Evolutionary conservation across 2,329 filamentous ascomycete genomes (phyloP).

Genomic region (Leptoxyphium fumago): DNA sequence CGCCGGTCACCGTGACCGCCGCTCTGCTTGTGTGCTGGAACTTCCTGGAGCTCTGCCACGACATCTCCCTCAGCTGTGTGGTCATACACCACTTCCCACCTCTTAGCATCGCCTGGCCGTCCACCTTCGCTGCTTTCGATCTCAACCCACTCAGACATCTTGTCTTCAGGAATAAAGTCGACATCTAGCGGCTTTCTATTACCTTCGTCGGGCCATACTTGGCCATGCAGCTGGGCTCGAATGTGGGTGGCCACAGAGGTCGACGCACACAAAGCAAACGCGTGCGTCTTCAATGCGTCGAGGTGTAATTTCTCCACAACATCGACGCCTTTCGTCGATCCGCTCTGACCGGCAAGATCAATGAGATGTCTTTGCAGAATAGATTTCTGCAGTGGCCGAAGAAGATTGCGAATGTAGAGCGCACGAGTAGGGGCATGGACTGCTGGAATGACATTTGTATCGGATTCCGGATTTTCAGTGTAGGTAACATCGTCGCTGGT

Average conservation of each 20-base stretch:
- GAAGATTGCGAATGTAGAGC: slow-evolving; percentile 80
- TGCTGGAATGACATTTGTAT: slow-evolving; percentile 14
- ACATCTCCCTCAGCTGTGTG: slow-evolving; percentile 33
- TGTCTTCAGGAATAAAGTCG: slow-evolving; percentile 73
- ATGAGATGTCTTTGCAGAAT: slow-evolving; percentile 55
- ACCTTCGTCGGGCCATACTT: slow-evolving; percentile 75
- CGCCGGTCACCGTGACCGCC: slow-evolving; percentile 41
- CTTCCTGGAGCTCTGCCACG: slow-evolving; percentile 15
- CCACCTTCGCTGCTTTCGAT: slow-evolving; percentile 42
- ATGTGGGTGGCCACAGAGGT: slow-evolving; percentile 60
- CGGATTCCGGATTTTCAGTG: neutral
- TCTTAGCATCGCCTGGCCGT: slow-evolving; percentile 29
- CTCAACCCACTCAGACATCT: slow-evolving; percentile 59
- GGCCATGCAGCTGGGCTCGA: slow-evolving; percentile 59
- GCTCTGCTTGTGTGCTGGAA: slow-evolving; percentile 3
- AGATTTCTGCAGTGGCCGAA: slow-evolving; percentile 63
- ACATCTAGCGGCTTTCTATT: slow-evolving; percentile 73
- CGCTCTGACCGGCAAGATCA: slow-evolving; percentile 49
- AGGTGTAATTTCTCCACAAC: slow-evolving; percentile 59
- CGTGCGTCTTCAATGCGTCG: slow-evolving; percentile 76
- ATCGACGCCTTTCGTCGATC: slow-evolving; percentile 29
- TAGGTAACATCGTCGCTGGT: slow-evolving; percentile 16
- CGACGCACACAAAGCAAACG: slow-evolving; percentile 59
- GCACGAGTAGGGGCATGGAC: slow-evolving; percentile 41
- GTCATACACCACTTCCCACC: slow-evolving; percentile 61